Percentiles rank a stretch among this genome's conserved stretches.
Evolutionary conservation across 2,329 filamentous ascomycete genomes (phyloP).

Genomic region (Triangularia setosa): DNA sequence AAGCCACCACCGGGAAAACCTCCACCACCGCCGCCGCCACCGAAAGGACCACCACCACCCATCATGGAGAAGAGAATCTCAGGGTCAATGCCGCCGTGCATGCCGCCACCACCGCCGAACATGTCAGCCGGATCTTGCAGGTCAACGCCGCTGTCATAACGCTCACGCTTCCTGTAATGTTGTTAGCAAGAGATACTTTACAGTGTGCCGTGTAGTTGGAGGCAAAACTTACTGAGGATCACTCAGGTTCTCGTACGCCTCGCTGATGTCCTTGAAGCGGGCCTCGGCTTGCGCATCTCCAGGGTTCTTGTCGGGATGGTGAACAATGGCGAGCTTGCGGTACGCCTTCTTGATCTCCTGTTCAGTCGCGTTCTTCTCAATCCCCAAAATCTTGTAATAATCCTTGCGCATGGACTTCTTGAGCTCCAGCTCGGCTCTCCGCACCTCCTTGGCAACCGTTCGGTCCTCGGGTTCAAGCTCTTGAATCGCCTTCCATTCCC

Average conservation of each 20-base stretch:
- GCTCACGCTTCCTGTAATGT: constrained; percentile 67
- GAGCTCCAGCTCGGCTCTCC: constrained; percentile 85
- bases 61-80: constrained; percentile 83
- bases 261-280: constrained; percentile 95
- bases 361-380: constrained; percentile 81
- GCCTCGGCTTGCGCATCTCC: constrained; percentile 79
- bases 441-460: constrained; percentile 76
- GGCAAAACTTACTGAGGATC: constrained; percentile 75
- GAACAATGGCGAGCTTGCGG: constrained; percentile 85
- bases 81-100: constrained; percentile 64
- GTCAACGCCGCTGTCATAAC: constrained; percentile 91
- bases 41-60: constrained; percentile 53
- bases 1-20: constrained; percentile 50
- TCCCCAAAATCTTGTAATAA: constrained; percentile 94
- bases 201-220: not conserved
- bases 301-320: constrained; percentile 97
- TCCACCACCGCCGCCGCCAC: constrained; percentile 47
- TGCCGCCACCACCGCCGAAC: constrained; percentile 67
- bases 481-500: constrained; percentile 81
- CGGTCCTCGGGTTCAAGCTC: constrained; percentile 81
- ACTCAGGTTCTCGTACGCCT: constrained; percentile 93
- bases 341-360: constrained; percentile 94
- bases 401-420: constrained; percentile 98
- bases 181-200: constrained; percentile 27
- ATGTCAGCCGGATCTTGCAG: constrained; percentile 84